Evolutionary conservation across 106 monocot genomes (phyloP).

Genomic region (Apostasia shenzhenica): DNA sequence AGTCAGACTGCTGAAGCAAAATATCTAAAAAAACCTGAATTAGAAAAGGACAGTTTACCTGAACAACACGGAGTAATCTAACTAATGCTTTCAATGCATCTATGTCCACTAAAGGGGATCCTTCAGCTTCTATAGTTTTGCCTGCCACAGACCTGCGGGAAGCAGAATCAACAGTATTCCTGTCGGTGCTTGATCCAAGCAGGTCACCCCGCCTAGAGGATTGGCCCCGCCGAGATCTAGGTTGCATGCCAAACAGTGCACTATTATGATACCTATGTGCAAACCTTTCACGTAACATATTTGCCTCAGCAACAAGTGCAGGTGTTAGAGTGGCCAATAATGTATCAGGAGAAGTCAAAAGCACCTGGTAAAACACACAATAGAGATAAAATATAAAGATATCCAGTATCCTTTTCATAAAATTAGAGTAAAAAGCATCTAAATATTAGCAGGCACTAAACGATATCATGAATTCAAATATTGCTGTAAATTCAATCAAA

Average conservation of each 20-base stretch:
- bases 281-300: conserved; percentile 94
- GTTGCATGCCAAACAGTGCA: conserved; percentile 74
- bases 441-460: neutral
- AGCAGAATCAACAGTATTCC: conserved; percentile 38
- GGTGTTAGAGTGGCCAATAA: conserved; percentile 83
- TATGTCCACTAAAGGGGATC: conserved; percentile 70
- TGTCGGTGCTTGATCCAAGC: conserved; percentile 40
- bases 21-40: neutral
- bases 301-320: conserved; percentile 98
- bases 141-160: conserved; percentile 38
- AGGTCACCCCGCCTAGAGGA: conserved; percentile 69
- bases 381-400: neutral
- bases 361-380: conserved; percentile 49
- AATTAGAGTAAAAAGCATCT: neutral
- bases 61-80: conserved; percentile 88
- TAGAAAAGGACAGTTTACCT: conserved; percentile 41
- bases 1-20: neutral
- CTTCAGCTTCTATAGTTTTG: conserved; percentile 81
- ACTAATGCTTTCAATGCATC: conserved; percentile 81
- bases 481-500: neutral
- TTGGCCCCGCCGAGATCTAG: conserved; percentile 76
- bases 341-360: conserved; percentile 90
- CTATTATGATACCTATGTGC: conserved; percentile 76
- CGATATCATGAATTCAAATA: neutral
- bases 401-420: neutral